phyloP scores from a whole-genome alignment of 345 rosid species.

The Ceriops decandra region DNA sequence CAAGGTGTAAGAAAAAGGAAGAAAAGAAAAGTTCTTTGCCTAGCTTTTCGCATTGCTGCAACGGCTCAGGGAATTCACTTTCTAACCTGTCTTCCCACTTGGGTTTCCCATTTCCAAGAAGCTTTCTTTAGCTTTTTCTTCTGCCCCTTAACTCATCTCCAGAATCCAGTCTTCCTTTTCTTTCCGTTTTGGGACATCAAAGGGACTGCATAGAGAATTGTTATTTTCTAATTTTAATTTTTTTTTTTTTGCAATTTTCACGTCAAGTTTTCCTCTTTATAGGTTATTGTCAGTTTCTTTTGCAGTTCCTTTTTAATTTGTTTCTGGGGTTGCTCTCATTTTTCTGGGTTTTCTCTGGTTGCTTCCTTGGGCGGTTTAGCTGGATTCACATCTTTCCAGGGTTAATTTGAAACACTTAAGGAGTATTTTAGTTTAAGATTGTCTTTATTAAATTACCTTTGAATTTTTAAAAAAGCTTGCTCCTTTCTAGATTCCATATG shows the following conservation, averaged over 20 bases:
- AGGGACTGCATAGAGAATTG: slow-evolving; percentile 11
- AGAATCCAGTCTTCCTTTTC: background rate
- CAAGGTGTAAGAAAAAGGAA: slow-evolving; percentile 12
- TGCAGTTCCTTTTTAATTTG: slow-evolving; percentile 2
- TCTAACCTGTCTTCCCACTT: slow-evolving; percentile 4
- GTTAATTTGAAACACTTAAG: slow-evolving; percentile 2
- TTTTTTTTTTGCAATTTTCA: background rate
- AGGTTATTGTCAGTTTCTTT: slow-evolving; percentile 2
- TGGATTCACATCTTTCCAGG: slow-evolving; percentile 31
- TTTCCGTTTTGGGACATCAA: slow-evolving; percentile 15
- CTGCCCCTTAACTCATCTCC: slow-evolving; percentile 12
- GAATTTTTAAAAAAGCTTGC: slow-evolving; percentile 27
- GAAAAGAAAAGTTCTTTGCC: slow-evolving; percentile 27
- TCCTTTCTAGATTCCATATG: slow-evolving; percentile 54
- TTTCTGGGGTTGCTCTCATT: slow-evolving; percentile 1
- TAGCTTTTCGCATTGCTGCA: slow-evolving; percentile 12
- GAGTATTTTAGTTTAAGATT: background rate
- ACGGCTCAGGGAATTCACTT: slow-evolving; percentile 16
- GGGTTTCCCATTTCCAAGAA: slow-evolving; percentile 15
- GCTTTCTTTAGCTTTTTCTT: slow-evolving; percentile 3
- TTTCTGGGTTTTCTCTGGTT: slow-evolving; percentile 12
- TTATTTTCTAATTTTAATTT: background rate
- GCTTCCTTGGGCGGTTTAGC: slow-evolving; percentile 2
- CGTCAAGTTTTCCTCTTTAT: slow-evolving; percentile 15
- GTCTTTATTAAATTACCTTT: slow-evolving; percentile 11